These are phyloP conservation scores for Radiomyces spectabilis DNA, from an alignment of 192 early-diverging fungal genomes.

Conservation along the genomic window DNA sequence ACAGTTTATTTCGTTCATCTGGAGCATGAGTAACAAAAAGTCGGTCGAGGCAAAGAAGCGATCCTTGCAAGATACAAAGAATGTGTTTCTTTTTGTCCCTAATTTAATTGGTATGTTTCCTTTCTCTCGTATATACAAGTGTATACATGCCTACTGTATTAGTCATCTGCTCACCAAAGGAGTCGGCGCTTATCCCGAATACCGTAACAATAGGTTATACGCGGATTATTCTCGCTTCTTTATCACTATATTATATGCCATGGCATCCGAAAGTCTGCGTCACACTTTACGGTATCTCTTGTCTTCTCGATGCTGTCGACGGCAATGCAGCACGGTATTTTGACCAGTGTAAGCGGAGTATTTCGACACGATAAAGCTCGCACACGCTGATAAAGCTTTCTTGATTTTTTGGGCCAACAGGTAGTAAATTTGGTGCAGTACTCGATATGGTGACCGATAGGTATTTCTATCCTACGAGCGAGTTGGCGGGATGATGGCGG, in stretches of 20 bases:
- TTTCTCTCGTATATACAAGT: too few relatives aligned
- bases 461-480: conserved; percentile 20
- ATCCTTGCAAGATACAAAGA: too few relatives aligned
- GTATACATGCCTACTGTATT: not conserved
- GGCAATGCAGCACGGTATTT: conserved; percentile 91
- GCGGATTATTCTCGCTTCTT: conserved; percentile 69
- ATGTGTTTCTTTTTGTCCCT: conserved; percentile 71
- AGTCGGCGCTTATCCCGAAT: not conserved
- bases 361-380: not conserved
- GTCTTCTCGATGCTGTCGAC: conserved; percentile 89
- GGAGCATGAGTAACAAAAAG: too few relatives aligned
- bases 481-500: not conserved
- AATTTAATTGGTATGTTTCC: conserved; percentile 76
- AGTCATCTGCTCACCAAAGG: not conserved
- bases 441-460: conserved; percentile 99
- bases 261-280: conserved; percentile 65
- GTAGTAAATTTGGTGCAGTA: conserved; percentile 91
- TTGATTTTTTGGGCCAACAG: conserved; percentile 31
- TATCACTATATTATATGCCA: conserved; percentile 75
- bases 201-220: conserved; percentile 57
- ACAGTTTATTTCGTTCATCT: too few relatives aligned
- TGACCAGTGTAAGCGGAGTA: conserved; percentile 66
- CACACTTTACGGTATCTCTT: conserved; percentile 76
- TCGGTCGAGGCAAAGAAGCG: too few relatives aligned
- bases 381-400: too few relatives aligned